A percentile compares a stretch with the other conserved stretches of the same genome.
Evolutionary conservation across 768 basidiomycete species (phyloP).

Genomic region (Glaciozyma antarctica): DNA sequence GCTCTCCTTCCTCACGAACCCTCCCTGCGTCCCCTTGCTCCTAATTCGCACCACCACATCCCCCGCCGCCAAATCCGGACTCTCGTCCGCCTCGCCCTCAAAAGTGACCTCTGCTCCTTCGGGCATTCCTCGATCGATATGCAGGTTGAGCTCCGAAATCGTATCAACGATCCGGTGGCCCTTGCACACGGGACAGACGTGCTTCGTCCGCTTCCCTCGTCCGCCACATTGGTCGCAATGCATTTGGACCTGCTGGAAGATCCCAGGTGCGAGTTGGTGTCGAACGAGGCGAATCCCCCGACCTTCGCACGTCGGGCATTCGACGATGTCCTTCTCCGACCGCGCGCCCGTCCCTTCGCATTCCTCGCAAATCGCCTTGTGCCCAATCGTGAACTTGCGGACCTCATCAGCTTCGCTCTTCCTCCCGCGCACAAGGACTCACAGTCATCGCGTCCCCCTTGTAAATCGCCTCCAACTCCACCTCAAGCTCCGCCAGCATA

Average conservation of each 20-base stretch:
- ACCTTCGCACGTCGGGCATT: slow-evolving; percentile 75
- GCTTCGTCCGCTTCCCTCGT: slow-evolving; percentile 66
- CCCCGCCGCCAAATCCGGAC: slow-evolving; percentile 89
- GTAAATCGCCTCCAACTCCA: slow-evolving; percentile 49
- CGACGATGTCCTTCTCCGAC: slow-evolving; percentile 49
- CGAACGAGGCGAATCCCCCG: slow-evolving; percentile 73
- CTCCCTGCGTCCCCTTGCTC: slow-evolving; percentile 65
- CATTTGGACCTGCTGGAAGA: slow-evolving; percentile 40
- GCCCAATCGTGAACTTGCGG: slow-evolving; percentile 83
- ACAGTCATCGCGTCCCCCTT: slow-evolving; percentile 77
- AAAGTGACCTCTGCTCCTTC: slow-evolving; percentile 89
- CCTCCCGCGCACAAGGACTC: slow-evolving; percentile 17
- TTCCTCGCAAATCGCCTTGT: slow-evolving; percentile 87
- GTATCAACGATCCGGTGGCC: slow-evolving; percentile 44
- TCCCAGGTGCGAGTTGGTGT: slow-evolving; percentile 59
- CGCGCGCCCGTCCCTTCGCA: slow-evolving; percentile 93
- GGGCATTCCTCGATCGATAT: slow-evolving; percentile 76
- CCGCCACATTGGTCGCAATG: slow-evolving; percentile 58
- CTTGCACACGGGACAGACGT: slow-evolving; percentile 68
- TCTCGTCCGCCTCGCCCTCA: slow-evolving; percentile 94
- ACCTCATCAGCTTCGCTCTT: neutral
- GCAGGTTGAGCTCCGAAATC: slow-evolving; percentile 70
- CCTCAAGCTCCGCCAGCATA: slow-evolving; percentile 39
- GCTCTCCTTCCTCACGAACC: slow-evolving; percentile 79
- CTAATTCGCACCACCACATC: slow-evolving; percentile 80